Conservation (phyloP, 495 filamentous ascomycete species). For the Neurospora sp. region DNA sequence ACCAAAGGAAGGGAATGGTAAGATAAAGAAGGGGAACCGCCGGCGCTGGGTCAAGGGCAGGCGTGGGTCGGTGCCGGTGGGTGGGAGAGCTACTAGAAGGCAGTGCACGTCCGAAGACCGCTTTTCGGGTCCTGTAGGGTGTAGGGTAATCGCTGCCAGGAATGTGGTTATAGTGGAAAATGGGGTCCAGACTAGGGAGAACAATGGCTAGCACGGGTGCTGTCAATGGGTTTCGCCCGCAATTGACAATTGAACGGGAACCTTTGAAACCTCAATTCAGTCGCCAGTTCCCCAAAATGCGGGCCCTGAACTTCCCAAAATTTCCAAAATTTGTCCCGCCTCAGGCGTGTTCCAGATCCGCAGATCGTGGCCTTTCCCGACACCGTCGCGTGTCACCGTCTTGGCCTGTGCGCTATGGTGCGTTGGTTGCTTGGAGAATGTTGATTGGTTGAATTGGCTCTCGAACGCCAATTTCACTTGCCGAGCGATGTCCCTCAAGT, state of each 20-base stretch:
- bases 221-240: background rate
- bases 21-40: background rate
- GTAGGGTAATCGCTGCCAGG: background rate
- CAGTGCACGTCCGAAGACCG: background rate
- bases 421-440: background rate
- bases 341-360: background rate
- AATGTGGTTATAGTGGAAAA: background rate
- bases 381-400: background rate
- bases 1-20: background rate
- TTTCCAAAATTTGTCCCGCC: slow-evolving; percentile 2
- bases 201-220: background rate
- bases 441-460: background rate
- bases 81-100: background rate
- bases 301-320: slow-evolving; percentile 1
- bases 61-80: background rate
- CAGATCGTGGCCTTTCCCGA: slow-evolving; percentile 9
- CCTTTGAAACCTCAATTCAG: background rate
- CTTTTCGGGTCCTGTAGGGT: background rate
- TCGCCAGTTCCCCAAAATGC: background rate
- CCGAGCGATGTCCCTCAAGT: background rate
- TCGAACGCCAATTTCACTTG: background rate
- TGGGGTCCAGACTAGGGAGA: background rate
- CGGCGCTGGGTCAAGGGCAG: background rate
- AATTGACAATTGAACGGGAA: background rate
- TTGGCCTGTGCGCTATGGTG: background rate